Conservation (phyloP, 2,329 filamentous ascomycete species). For the Calonectria pteridis region DNA sequence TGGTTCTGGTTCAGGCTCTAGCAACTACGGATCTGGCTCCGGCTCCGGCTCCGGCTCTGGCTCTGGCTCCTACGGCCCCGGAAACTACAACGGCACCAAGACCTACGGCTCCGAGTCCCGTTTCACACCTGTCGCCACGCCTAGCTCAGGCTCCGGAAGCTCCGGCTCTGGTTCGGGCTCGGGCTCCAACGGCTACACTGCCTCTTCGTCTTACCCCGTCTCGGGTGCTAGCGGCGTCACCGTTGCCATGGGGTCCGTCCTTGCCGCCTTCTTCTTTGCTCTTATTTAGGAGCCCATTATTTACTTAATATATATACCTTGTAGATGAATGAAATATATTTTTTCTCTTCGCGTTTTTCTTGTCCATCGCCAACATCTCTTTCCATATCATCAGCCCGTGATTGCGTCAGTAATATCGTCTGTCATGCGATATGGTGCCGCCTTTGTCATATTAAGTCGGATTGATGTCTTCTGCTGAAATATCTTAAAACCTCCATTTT, state of each 20-base stretch:
- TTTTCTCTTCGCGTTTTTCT: neutral
- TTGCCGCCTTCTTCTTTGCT: neutral
- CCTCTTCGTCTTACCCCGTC: neutral
- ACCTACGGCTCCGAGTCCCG: neutral
- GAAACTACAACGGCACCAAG: neutral
- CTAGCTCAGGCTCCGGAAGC: no score
- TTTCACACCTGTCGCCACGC: no score
- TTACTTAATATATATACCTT: neutral
- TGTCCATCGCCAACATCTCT: no score
- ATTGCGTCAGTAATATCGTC: no score
- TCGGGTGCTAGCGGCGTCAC: neutral
- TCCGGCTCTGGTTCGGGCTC: neutral
- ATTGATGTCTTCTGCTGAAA: no score
- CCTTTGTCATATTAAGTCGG: no score
- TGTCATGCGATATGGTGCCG: no score
- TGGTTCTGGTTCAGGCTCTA: no score
- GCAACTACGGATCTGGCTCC: no score
- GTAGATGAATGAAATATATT: neutral
- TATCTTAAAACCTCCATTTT: no score
- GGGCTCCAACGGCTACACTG: neutral
- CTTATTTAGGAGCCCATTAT: neutral
- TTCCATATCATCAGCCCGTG: no score
- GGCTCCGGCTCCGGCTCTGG: no score
- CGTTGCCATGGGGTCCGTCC: neutral
- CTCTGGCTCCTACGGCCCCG: neutral